Evolutionary conservation across 2,329 filamentous ascomycete genomes (phyloP), one percentile per base, ranked within the genome.

Genomic region (Fusarium gaditjirri): DNA sequence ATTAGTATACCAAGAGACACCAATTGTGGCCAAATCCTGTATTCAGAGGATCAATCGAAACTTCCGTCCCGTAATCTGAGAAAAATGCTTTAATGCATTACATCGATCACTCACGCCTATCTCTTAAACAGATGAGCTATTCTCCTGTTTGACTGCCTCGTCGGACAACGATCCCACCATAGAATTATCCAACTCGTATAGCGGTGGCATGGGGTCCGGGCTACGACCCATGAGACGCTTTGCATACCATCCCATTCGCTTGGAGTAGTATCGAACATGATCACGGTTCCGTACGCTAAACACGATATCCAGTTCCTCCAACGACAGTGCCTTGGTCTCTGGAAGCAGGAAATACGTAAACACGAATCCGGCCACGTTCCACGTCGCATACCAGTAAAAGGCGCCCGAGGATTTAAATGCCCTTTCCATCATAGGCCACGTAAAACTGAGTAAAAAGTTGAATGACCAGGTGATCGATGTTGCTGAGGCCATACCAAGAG

Each of bases 341-440:
- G 85, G 85, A 1, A 87, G 81, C 49, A 86, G 80, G 66, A 86
- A 81, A 77, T 86, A 86, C 70, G 86, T 85, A 72, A 87, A 81
- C 54, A 83, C 59, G 72, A 85, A 82, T 2, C 84, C 85, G 4
- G 84, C 65, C 8, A 87, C 72, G 19, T 53, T 53, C 49, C 49
- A 53, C 33, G 49, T 53, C 12, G 49, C 49, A 13, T 53, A 53
- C 49, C 84, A 82, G 19, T 80, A 82, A 67, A 86, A 81, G 13
- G 78, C 79, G 0, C 79, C 79, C 10, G 75, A 70, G 3, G 74
- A 44, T 5, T 74, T 76, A 53, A 81, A 78, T 4, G 75, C 55
- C 13, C 70, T 70, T 49, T 76, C 67, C 73, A 81, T 78, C 14
- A 69, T 72, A 17, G 79, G 78, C 75, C 79, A 81, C 1, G 80